Percentiles rank a stretch among this genome's conserved stretches.
Conservation (phyloP, 2,329 filamentous ascomycete species). For the Fusarium chaquense region DNA sequence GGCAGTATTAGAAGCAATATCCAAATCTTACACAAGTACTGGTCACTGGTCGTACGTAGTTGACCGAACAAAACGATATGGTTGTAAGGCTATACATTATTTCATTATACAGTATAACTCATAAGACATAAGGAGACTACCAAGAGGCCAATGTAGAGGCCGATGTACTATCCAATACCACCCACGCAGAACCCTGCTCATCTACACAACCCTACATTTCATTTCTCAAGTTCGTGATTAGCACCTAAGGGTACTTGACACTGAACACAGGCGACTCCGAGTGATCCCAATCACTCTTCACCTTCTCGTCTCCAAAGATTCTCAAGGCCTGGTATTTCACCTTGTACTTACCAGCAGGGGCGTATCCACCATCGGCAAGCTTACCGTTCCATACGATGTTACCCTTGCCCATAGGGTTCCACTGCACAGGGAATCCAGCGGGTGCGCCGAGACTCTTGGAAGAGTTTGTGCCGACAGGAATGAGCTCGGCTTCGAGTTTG, state of each 20-base stretch:
- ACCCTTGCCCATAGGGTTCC: constrained; percentile 42
- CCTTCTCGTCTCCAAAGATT: constrained; percentile 63
- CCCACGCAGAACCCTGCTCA: not conserved
- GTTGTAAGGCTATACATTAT: not conserved
- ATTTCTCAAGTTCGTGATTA: not conserved
- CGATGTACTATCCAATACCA: not conserved
- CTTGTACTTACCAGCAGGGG: constrained; percentile 63
- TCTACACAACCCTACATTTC: not conserved
- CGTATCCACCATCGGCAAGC: constrained; percentile 61
- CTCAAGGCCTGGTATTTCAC: constrained; percentile 62
- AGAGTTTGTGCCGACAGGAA: constrained; percentile 50
- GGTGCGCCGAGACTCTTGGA: constrained; percentile 25
- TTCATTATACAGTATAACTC: constrained; percentile 6
- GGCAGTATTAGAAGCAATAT: not conserved
- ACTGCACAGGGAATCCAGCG: constrained; percentile 54
- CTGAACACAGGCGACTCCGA: constrained; percentile 57
- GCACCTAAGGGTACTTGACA: constrained; percentile 55
- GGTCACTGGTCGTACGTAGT: not conserved
- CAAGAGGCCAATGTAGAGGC: not conserved
- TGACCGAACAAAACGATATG: too few species aligned
- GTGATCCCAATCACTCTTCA: constrained; percentile 61
- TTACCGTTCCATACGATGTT: constrained; percentile 59
- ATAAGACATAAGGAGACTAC: constrained; percentile 5
- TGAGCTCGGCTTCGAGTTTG: constrained; percentile 58
- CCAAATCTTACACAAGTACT: not conserved